These are phyloP conservation scores for Adansonia gregorii DNA, from an alignment of 441 rosid species.

Conservation along the genomic window DNA sequence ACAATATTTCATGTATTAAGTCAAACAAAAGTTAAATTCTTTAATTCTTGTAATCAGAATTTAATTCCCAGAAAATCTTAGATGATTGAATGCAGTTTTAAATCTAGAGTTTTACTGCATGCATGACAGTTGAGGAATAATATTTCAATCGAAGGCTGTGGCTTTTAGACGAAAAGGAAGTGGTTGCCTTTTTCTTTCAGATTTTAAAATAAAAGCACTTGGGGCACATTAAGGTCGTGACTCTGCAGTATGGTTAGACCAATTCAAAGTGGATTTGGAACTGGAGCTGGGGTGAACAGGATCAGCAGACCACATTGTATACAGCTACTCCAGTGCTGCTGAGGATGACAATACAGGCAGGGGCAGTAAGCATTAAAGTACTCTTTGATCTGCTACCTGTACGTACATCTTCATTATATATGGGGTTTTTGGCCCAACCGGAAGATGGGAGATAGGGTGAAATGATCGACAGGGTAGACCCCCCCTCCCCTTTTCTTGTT, in stretches of 20 bases:
- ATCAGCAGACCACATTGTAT: neutral
- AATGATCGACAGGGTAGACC: constrained; percentile 11
- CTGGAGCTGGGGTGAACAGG: constrained; percentile 8
- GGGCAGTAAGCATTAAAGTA: neutral
- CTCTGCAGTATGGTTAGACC: neutral
- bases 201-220: neutral
- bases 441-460: neutral
- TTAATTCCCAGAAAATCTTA: neutral
- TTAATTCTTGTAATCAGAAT: too few relatives aligned
- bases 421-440: neutral
- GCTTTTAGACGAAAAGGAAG: neutral
- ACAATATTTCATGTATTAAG: too few relatives aligned
- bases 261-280: constrained; percentile 1
- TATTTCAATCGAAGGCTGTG: neutral
- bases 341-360: neutral
- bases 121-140: neutral
- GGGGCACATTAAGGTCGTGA: constrained; percentile 1
- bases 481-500: neutral
- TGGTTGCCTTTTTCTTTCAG: neutral
- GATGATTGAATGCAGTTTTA: neutral
- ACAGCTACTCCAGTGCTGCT: neutral
- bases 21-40: too few relatives aligned
- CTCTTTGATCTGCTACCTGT: neutral
- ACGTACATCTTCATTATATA: neutral
- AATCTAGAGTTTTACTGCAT: neutral